Evolutionary conservation across 2,329 filamentous ascomycete species (phyloP), one percentile per base, ranked within the genome.

Genomic region (Parascedosporium putredinis): DNA sequence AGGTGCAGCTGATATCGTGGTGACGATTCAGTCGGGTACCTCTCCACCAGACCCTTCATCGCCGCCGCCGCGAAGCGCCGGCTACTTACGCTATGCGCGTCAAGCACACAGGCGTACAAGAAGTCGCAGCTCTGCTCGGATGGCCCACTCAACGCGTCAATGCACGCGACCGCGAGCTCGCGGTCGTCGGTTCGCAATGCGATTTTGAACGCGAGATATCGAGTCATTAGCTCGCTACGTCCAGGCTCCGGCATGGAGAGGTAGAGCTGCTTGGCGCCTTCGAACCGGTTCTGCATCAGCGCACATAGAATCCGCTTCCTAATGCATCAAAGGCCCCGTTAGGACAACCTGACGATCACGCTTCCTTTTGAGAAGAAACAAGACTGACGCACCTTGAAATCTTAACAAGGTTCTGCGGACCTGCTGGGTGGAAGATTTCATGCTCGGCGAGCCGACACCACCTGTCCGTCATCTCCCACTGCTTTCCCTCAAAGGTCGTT

Each of bases 21-120:
- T 55, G 51, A 38, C 3, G 48, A 34, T 10, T 54, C 56, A 5
- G 47, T 42, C n/a, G 57, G 53, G 50, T 59, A 60, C 5, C 52
- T 60, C n/a, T 60, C 54, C 2, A 58, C 55, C 2, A 68, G 55
- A 7, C 63, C 61, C 27, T 64, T 64, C 27, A 71, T 58, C 6
- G 66, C 66, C 10, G 57, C 54, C 22, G 68, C 51, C 0, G 82
- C 77, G 54, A 83, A 79, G 0, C 68, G 54, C 47, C 75, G 81
- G 53, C 88, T 78, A 0, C 81, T 79, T 1, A 70, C 68, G 54
- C 79, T 71, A 46, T 89, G 81, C 2, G 88, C 84, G 62, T 94
- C 88, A 24, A 88, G 68, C 20, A 88, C 78, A 57, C 89, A 95
- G 1, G 88, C 86, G 55, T 90, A 88, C 1, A 96, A 70, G 40